These are phyloP conservation scores for Apiotrichum gracile DNA, from an alignment of 1,284 basidiomycete species.

Conservation along the genomic window DNA sequence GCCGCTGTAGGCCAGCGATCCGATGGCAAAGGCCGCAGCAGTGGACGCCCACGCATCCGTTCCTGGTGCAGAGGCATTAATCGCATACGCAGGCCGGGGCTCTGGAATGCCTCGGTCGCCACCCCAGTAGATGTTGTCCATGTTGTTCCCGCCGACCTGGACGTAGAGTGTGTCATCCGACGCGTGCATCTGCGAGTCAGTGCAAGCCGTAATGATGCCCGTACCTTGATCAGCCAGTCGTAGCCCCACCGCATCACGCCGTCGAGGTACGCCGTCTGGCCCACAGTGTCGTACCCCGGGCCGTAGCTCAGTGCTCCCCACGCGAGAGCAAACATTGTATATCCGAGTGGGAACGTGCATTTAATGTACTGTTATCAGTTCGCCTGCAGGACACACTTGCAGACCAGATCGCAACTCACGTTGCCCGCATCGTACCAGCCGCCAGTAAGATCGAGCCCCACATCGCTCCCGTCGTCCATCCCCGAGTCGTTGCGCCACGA, in stretches of 20 bases:
- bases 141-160: conserved; percentile 62
- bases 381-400: no score
- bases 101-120: conserved; percentile 72
- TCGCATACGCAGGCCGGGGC: conserved; percentile 66
- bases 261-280: conserved; percentile 83
- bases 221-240: conserved; percentile 81
- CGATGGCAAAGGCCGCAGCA: conserved; percentile 78
- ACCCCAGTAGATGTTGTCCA: conserved; percentile 70
- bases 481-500: conserved; percentile 79
- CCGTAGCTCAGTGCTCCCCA: conserved; percentile 84
- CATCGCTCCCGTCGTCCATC: conserved; percentile 68
- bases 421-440: conserved; percentile 83
- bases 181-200: conserved; percentile 62
- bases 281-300: conserved; percentile 69
- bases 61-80: conserved; percentile 71
- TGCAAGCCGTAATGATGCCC: conserved; percentile 14
- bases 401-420: conserved; percentile 18
- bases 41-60: conserved; percentile 80
- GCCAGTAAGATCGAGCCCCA: conserved; percentile 67
- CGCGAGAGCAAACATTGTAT: conserved; percentile 71
- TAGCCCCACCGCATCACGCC: conserved; percentile 80
- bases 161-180: conserved; percentile 67
- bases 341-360: conserved; percentile 70
- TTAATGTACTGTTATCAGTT: conserved; percentile 62
- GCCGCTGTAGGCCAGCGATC: conserved; percentile 69